A percentile compares a stretch with the other conserved stretches of the same genome.
Evolutionary conservation across 1,284 basidiomycete genomes (phyloP).

Genomic region (Heliocybe sulcata): DNA sequence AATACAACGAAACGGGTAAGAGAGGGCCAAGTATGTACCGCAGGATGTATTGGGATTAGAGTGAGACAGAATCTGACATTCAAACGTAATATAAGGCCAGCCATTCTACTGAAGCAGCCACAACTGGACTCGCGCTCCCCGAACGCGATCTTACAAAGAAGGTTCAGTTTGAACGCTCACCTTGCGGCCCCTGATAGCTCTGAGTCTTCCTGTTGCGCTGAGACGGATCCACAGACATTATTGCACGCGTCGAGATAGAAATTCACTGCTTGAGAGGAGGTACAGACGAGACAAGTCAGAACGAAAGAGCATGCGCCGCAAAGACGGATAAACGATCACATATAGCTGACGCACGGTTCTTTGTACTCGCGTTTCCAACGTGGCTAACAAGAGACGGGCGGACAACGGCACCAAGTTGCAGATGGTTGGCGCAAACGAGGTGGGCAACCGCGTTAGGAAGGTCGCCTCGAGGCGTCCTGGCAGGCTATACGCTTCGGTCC

Average conservation of each 20-base stretch:
- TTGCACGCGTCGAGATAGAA: constrained; percentile 8
- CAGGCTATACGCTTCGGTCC: constrained; percentile 1
- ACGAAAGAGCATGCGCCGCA: constrained; percentile 20
- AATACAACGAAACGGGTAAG: not conserved
- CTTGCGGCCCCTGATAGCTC: constrained; percentile 26
- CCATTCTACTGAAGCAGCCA: constrained; percentile 6
- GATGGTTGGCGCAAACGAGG: constrained; percentile 21
- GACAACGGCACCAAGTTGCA: constrained; percentile 20
- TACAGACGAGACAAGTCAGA: constrained; percentile 18
- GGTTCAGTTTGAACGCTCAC: constrained; percentile 18
- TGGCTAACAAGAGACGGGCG: constrained; percentile 18
- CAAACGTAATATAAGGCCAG: constrained; percentile 6
- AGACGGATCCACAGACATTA: constrained; percentile 57
- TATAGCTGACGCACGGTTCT: constrained; percentile 20
- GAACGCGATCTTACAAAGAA: constrained; percentile 4
- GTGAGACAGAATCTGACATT: not conserved
- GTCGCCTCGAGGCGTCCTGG: constrained; percentile 29
- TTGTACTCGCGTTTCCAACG: constrained; percentile 33
- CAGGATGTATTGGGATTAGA: not conserved
- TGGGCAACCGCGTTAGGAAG: constrained; percentile 24
- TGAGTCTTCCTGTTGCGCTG: constrained; percentile 42
- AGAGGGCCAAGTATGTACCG: not conserved
- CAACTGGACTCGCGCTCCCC: constrained; percentile 7
- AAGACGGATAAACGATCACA: constrained; percentile 22
- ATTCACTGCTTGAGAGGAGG: constrained; percentile 8